Base-by-base conservation (phyloP, 78 protist species). In the Dictyostelium firmibasis region DNA sequence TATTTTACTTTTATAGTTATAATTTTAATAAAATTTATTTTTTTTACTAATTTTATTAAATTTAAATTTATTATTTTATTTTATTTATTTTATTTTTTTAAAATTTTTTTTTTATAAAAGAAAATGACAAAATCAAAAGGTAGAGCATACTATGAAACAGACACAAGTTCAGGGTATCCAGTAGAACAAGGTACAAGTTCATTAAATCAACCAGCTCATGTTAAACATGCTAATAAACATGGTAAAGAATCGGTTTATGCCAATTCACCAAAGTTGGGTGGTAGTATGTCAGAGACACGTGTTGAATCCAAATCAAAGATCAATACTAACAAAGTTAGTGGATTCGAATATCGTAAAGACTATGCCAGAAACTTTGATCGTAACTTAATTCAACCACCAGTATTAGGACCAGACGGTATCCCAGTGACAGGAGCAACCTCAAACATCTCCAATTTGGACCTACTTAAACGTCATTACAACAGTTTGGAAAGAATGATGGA, bases 401-500 rank as follows among this genome's bases (percentile, higher is more conserved):
- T 33, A 13, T 18, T 89, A 3, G 93, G 62, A 50, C 79, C 82
- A 64, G 77, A 78, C n/a, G 94, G 94, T 70, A 18, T 81, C 16
- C 94, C 94, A 36, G 10, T 89, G 11, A 81, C 69, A 11, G 94
- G 78, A n/a, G 6, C 41, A 11, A 31, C 88, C 2, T 20, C 35
- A 3, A 89, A 89, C 16, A 79, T 43, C 1, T 38, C 88, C 43
- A 35, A 43, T 43, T 53, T 43, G 8, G 87, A 79, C 0, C 38
- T 79, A 50, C 29, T 89, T 16, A 88, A 89, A 47, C 86, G 94
- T 70, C 94, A 89, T 47, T 81, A 53, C 72, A 81, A 89, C 41
- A 62, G 81, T 16, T 14, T 89, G 4, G 87, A 78, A 50, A 72
- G 94, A 64, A n/a, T 89, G n/a, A 89, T 89, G 94, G 87, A 81